Base-by-base conservation (phyloP, 2,329 filamentous ascomycete genomes). In the Monilinia fructigena region DNA sequence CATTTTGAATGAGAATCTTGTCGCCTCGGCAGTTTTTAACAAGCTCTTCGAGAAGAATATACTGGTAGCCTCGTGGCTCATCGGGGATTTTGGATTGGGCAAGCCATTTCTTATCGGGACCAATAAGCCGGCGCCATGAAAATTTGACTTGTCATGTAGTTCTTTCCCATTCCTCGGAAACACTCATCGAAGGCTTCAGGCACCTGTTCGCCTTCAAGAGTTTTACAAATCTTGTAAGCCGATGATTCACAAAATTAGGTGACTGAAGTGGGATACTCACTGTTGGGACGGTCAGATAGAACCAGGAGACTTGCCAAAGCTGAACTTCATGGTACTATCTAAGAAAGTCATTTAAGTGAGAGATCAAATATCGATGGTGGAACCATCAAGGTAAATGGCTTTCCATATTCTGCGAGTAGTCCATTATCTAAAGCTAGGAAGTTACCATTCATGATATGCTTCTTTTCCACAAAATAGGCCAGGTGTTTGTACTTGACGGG, bases 11-110 rank as follows among this genome's bases (percentile, higher is more conserved):
- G 31, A 35, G 1, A 7, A 35, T 35, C 31, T 35, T 75, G 71
- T 84, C 79, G 2, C 77, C 71, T 0, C 79, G 79, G n/a, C 26
- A 48, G 42, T 79, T 74, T 28, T 77, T 77, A 31, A 79, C 80
- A 28, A 87, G 75, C 54, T 82, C 82, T 55, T 81, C 73, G 28
- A 85, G 72, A 66, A 86, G 81, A 40, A 81, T 77, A 63, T 79
- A 79, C 31, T 60, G 42, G 23, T 65, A 35, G 31, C 31, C 3
- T 35, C 7, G 6, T 35, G 31, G 3, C 31, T 35, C 31, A 35
- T 35, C 31, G 3, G 7, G 4, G 31, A 8, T 35, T 7, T 35
- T 66, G 26, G 60, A 66, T 28, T 55, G 52, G 6, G 45, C 65
- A 42, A 67, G 48, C 55, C 61, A 69, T 28, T 56, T 53, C 20